Evolutionary conservation across 2,329 filamentous ascomycete genomes (phyloP).

Genomic region (Endoconidiophora polonica): DNA sequence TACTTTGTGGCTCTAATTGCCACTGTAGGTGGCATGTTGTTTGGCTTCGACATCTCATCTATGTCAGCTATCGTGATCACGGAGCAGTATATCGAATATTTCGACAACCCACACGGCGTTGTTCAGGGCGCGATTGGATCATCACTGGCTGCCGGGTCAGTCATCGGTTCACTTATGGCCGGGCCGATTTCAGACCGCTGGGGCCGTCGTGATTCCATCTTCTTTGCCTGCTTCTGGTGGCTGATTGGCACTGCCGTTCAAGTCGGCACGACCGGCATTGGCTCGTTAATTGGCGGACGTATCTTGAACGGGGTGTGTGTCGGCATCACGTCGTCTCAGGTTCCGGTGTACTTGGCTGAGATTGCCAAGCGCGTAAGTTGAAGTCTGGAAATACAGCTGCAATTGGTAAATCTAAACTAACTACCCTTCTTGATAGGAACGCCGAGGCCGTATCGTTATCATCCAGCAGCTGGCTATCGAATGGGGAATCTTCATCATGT

Average conservation of each 20-base stretch:
- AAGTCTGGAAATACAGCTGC: too few relatives aligned
- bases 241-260: slow-evolving; percentile 15
- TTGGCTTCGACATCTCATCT: slow-evolving; percentile 40
- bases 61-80: slow-evolving; percentile 41
- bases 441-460: slow-evolving; percentile 46
- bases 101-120: slow-evolving; percentile 28
- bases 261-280: slow-evolving; percentile 14
- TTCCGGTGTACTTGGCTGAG: slow-evolving; percentile 52
- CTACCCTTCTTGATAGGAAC: slow-evolving; percentile 25
- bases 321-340: slow-evolving; percentile 43
- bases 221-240: slow-evolving; percentile 16
- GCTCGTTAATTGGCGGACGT: slow-evolving; percentile 31
- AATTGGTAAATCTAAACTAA: not conserved
- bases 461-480: slow-evolving; percentile 63
- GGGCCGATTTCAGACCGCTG: slow-evolving; percentile 32
- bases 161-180: slow-evolving; percentile 31
- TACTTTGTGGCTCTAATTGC: slow-evolving; percentile 22
- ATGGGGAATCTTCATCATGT: slow-evolving; percentile 50
- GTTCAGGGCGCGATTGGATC: slow-evolving; percentile 36
- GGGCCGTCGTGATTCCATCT: slow-evolving; percentile 23
- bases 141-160: slow-evolving; percentile 34
- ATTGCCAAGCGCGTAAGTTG: slow-evolving; percentile 21
- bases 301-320: slow-evolving; percentile 49
- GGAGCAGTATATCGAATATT: slow-evolving; percentile 34
- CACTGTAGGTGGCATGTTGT: slow-evolving; percentile 28